Evolutionary conservation across 176 grass and related monocot species (phyloP).

Genomic region (Melocanna baccifera): DNA sequence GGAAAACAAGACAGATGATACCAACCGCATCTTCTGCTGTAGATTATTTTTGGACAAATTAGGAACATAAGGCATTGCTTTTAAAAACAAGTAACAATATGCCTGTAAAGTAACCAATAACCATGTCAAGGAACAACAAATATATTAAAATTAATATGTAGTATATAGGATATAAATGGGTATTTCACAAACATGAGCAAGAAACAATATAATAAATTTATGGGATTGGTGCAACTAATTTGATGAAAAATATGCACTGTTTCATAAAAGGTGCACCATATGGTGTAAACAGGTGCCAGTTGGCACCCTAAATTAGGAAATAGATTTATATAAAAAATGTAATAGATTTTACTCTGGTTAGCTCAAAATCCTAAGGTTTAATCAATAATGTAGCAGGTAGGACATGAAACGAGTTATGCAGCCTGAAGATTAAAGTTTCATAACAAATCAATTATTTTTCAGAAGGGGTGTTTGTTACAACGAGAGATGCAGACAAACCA

Average conservation of each 20-base stretch:
- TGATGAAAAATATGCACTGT: background rate
- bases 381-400: background rate
- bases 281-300: background rate
- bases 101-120: background rate
- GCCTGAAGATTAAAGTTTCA: background rate
- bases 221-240: background rate
- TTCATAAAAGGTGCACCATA: background rate
- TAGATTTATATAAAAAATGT: background rate
- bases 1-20: background rate
- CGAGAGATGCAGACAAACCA: background rate
- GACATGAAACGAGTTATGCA: background rate
- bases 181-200: background rate
- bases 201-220: background rate
- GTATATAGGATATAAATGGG: background rate
- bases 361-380: background rate
- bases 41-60: background rate
- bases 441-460: background rate
- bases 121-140: background rate
- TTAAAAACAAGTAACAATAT: background rate
- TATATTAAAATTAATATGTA: background rate
- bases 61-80: background rate
- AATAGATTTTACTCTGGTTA: background rate
- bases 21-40: background rate
- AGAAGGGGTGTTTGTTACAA: background rate
- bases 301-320: background rate